phyloP scores from a whole-genome alignment of 345 rosid genomes.

The Punica granatum region DNA sequence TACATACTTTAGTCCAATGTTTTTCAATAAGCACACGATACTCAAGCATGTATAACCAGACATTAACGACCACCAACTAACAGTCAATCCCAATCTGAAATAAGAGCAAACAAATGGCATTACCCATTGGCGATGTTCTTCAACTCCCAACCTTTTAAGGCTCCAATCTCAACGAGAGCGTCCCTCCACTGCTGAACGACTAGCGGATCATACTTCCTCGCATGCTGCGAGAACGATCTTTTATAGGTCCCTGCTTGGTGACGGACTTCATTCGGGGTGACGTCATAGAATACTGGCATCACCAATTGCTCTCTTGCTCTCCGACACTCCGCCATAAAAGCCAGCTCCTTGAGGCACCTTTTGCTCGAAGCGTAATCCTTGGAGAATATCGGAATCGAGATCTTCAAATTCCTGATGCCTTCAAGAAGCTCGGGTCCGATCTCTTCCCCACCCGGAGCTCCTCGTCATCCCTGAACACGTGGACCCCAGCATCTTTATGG shows the following conservation, averaged over 20 bases:
- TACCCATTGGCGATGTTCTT: too few relatives aligned
- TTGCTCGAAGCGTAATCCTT: not conserved
- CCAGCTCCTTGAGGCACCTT: conserved; percentile 7
- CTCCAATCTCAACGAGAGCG: too few relatives aligned
- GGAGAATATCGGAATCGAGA: conserved; percentile 1
- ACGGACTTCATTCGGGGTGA: not conserved
- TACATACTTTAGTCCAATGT: too few relatives aligned
- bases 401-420: not conserved
- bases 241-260: not conserved
- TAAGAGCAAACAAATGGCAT: too few relatives aligned
- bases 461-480: conserved; percentile 1
- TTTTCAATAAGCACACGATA: too few relatives aligned
- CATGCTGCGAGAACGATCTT: not conserved
- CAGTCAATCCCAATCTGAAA: too few relatives aligned
- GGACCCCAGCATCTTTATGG: not conserved
- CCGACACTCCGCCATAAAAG: not conserved
- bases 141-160: too few relatives aligned
- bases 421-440: not conserved
- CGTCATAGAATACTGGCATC: not conserved
- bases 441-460: not conserved
- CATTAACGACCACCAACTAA: too few relatives aligned
- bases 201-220: too few relatives aligned
- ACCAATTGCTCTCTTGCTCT: not conserved
- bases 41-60: too few relatives aligned
- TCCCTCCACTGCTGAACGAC: too few relatives aligned